Percentiles rank a stretch among this genome's conserved stretches.
phyloP scores from a whole-genome alignment of 2,329 filamentous ascomycete genomes.

The Colletotrichum viniferum region DNA sequence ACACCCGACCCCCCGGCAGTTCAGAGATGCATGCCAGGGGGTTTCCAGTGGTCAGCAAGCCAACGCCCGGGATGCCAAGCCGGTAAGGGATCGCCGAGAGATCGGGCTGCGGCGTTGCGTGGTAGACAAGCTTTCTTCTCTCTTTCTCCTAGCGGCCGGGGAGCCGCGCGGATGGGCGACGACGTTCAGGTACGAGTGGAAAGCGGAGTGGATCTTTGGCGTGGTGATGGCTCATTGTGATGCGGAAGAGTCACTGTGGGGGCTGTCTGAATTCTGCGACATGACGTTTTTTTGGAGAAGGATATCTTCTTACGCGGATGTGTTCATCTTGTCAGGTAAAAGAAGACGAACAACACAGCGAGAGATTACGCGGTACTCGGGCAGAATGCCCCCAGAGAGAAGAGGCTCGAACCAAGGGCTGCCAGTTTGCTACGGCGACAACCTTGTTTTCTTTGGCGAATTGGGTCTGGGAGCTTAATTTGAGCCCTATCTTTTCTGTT shows the following conservation, averaged over 20 bases:
- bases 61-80: background rate
- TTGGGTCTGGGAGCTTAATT: background rate
- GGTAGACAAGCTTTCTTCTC: background rate
- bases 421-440: background rate
- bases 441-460: background rate
- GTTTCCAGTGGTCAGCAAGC: background rate
- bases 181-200: background rate
- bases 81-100: background rate
- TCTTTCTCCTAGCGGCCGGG: background rate
- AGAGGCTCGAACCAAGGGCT: background rate
- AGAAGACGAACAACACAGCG: background rate
- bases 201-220: background rate
- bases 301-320: accelerated
- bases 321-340: background rate
- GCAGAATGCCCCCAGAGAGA: background rate
- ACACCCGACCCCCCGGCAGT: background rate
- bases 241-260: background rate
- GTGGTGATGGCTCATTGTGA: background rate
- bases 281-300: background rate
- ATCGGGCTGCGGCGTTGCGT: background rate
- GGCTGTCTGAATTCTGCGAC: background rate
- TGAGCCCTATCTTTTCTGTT: background rate
- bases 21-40: background rate
- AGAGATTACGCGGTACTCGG: background rate
- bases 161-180: background rate